Conservation (phyloP, 2,329 filamentous ascomycete species). For the Byssothecium circinans region DNA sequence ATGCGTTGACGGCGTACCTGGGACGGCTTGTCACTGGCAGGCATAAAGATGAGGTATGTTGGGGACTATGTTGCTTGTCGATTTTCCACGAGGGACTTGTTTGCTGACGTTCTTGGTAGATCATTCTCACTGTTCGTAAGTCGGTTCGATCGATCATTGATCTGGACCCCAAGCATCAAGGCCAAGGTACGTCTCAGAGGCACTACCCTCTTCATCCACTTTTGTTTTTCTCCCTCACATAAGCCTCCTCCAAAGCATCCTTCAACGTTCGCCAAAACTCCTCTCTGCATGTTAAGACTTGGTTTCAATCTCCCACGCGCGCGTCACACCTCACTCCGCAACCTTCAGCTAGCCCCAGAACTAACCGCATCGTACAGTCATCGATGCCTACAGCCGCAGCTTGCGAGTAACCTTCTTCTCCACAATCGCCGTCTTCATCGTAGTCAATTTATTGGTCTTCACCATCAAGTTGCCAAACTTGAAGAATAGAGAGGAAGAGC, state of each 20-base stretch:
- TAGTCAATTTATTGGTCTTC: constrained; percentile 54
- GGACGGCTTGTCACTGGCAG: constrained; percentile 59
- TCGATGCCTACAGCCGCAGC: constrained; percentile 43
- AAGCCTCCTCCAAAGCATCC: too few relatives aligned
- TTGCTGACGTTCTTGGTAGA: constrained; percentile 22
- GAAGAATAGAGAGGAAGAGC: constrained; percentile 20
- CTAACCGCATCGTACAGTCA: too few relatives aligned
- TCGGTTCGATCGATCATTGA: constrained; percentile 53
- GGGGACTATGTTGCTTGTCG: not conserved
- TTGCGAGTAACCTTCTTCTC: constrained; percentile 48
- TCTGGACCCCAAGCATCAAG: constrained; percentile 49
- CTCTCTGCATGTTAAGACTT: too few relatives aligned
- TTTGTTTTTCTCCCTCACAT: too few relatives aligned
- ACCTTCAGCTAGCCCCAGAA: too few relatives aligned
- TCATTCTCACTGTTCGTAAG: constrained; percentile 53
- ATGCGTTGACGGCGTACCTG: constrained; percentile 65
- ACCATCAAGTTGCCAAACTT: constrained; percentile 58
- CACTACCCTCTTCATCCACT: too few relatives aligned
- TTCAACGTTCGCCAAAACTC: too few relatives aligned
- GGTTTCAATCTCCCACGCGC: too few relatives aligned
- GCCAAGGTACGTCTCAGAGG: constrained; percentile 49
- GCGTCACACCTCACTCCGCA: too few relatives aligned
- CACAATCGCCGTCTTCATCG: constrained; percentile 50
- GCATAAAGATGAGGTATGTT: constrained; percentile 55
- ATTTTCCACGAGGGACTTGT: not conserved